These are phyloP conservation scores for Hibiscus mutabilis DNA, from an alignment of 345 rosid genomes.

Conservation along the genomic window DNA sequence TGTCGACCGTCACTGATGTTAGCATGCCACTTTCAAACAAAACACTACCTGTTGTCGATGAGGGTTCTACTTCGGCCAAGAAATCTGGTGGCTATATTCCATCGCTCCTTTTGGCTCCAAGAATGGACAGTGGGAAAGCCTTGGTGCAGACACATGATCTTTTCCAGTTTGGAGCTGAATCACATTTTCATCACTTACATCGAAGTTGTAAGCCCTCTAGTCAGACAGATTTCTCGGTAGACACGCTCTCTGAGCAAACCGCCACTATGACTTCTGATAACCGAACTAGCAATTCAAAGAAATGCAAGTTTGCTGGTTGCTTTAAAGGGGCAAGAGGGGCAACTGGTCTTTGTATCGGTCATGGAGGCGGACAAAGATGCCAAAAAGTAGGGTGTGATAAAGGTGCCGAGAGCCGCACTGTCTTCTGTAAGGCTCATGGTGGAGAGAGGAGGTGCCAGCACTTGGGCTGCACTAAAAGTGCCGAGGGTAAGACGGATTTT, in stretches of 20 bases:
- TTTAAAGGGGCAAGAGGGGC: slow-evolving; percentile 88
- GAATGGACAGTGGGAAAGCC: slow-evolving; percentile 29
- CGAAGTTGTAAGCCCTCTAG: slow-evolving; percentile 44
- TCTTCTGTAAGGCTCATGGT: slow-evolving; percentile 90
- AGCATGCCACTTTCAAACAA: slow-evolving; percentile 21
- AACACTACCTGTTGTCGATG: slow-evolving; percentile 62
- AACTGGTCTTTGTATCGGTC: slow-evolving; percentile 87
- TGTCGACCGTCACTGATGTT: slow-evolving; percentile 31
- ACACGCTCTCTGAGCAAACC: slow-evolving; percentile 48
- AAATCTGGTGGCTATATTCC: slow-evolving; percentile 90
- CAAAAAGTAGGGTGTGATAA: slow-evolving; percentile 80
- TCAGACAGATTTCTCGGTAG: slow-evolving; percentile 46
- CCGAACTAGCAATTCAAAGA: slow-evolving; percentile 47
- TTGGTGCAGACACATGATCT: slow-evolving; percentile 36
- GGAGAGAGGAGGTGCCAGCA: slow-evolving; percentile 91
- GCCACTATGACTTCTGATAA: slow-evolving; percentile 39
- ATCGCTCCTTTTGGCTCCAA: slow-evolving; percentile 73
- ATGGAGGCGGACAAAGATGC: slow-evolving; percentile 96
- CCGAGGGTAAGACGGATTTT: slow-evolving; percentile 84
- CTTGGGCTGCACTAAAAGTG: slow-evolving; percentile 95
- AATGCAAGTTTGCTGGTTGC: slow-evolving; percentile 73
- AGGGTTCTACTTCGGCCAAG: slow-evolving; percentile 92
- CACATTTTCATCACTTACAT: slow-evolving; percentile 29
- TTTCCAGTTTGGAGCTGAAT: slow-evolving; percentile 33
- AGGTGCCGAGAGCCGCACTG: slow-evolving; percentile 91